Evolutionary conservation across 176 grass and related monocot species (phyloP).

Genomic region (Phoenix dactylifera): DNA sequence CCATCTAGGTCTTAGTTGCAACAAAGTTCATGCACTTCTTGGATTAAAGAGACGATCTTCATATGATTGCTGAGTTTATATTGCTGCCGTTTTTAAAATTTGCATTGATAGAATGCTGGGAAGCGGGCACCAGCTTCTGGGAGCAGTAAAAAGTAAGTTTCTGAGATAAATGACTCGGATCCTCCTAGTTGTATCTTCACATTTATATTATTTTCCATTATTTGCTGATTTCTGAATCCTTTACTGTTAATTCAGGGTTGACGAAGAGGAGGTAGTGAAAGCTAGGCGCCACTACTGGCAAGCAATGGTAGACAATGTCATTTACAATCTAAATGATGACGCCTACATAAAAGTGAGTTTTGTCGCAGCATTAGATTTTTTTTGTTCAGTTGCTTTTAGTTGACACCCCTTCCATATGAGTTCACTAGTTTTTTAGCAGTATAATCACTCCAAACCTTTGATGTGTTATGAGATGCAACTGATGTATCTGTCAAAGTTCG

Average conservation of each 20-base stretch:
- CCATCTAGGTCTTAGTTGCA: background rate
- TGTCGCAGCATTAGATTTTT: background rate
- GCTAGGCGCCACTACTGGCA: constrained; percentile 37
- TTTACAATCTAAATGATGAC: constrained; percentile 45
- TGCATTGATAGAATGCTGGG: no score
- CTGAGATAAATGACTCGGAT: background rate
- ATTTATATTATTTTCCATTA: no score
- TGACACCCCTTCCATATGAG: background rate
- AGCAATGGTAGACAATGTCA: constrained; percentile 33
- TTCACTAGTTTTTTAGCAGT: background rate
- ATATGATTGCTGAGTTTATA: constrained; percentile 6
- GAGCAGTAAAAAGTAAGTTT: constrained; percentile 3
- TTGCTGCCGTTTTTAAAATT: background rate
- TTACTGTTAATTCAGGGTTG: constrained; percentile 11
- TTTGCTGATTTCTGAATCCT: background rate
- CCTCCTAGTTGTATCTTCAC: background rate
- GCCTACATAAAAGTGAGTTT: constrained; percentile 53
- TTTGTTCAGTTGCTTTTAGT: background rate
- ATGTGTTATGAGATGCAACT: no score
- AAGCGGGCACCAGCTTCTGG: background rate
- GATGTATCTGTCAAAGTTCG: no score
- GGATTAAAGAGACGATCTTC: background rate
- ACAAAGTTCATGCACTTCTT: background rate
- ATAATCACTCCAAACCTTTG: no score
- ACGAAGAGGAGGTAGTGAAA: constrained; percentile 21